Conservation (phyloP, 371 early-diverging fungal species). For the Mucor racemosus region DNA sequence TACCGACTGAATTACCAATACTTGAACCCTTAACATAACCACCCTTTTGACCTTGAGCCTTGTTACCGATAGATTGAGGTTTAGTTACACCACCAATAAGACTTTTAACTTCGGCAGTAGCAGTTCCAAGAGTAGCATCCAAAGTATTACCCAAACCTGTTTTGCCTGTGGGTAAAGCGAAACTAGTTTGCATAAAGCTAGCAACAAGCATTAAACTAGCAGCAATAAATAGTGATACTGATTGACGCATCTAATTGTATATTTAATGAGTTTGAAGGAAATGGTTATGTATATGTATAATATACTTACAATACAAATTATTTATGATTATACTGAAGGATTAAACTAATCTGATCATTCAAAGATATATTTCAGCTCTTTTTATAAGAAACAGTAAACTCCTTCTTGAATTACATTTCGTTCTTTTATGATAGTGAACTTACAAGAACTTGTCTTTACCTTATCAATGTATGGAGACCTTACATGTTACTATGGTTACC, state of each 20-base stretch:
- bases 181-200: not conserved
- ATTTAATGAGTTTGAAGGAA: not conserved
- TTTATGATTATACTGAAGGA: too few species aligned
- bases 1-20: not conserved
- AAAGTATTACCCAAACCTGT: not conserved
- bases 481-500: not conserved
- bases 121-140: not conserved
- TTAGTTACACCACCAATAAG: not conserved
- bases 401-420: not conserved
- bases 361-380: not conserved
- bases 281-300: not conserved
- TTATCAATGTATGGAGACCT: not conserved
- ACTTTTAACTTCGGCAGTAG: not conserved
- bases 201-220: not conserved
- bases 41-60: not conserved
- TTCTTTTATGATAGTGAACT: not conserved
- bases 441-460: not conserved
- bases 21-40: not conserved
- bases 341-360: not conserved
- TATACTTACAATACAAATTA: conserved; percentile 7
- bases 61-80: not conserved
- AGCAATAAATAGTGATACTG: not conserved
- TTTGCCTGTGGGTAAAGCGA: not conserved
- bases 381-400: not conserved
- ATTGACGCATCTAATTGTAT: not conserved